Evolutionary conservation across 2,329 filamentous ascomycete genomes (phyloP), one percentile per base, ranked within the genome.

Genomic region (Orbilia oligospora): DNA sequence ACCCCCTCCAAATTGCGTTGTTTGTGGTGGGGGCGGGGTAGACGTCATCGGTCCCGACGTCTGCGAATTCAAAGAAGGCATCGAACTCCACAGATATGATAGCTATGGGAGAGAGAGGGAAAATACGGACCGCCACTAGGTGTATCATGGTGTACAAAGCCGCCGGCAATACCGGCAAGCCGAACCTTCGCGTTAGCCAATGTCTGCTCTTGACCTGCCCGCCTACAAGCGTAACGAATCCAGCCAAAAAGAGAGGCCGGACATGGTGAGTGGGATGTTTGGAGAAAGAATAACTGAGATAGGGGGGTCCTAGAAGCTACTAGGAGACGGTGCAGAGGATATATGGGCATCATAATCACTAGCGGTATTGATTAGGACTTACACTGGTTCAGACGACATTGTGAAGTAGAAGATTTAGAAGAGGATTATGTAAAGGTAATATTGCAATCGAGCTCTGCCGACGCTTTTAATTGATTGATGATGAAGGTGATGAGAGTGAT

Each of bases 311-410:
- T 64, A 61, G 68, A 64, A 64, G 46, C 44, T 44, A 61, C 33
- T 64, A 73, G 65, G 80, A 81, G 80, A 51, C 80, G 80, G 81
- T 82, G 77, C 71, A 48, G 82, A 80, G 82, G 81, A 81, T 82
- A 82, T 82, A 44, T 33, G 56, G 56, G 36, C 56, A 61, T 30
- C 56, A 61, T n/a, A n/a, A n/a, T 61, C 33, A 44, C 82, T 82
- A 81, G 80, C 82, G 48, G 22, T 24, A 24, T 24, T 51, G 18
- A 20, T 9, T 51, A 24, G 70, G 75, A 90, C 90, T 91, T 89
- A 91, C 90, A 90, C 89, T 86, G 90, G 77, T 76, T 81, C 80
- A 80, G 81, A 81, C 33, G 56, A 61, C 83, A 84, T 84, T 69
- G 64, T 82, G 78, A 64, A 51, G 27, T 55, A 36, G 55, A 46